Conservation (phyloP, 2,329 filamentous ascomycete genomes). For the Trichoderma afroharzianum region DNA sequence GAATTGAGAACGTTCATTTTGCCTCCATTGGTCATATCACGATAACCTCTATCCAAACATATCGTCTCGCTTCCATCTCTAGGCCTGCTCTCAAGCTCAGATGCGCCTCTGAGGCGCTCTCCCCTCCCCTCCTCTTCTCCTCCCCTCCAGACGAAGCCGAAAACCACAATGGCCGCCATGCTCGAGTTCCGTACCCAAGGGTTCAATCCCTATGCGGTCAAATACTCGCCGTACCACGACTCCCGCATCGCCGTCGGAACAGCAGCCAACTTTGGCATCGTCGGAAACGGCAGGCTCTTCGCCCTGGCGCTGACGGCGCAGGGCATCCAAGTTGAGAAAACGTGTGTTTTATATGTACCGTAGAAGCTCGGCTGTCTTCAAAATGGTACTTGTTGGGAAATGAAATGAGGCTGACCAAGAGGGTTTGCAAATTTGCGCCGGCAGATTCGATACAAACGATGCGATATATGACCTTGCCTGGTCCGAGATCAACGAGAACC, state of each 20-base stretch:
- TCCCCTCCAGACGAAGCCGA: not conserved
- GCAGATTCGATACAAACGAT: constrained; percentile 92
- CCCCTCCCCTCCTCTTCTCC: not conserved
- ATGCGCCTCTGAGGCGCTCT: constrained; percentile 22
- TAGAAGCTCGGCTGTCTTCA: not conserved
- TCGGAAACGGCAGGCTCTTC: constrained; percentile 90
- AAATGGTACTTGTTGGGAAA: not conserved
- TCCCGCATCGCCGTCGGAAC: constrained; percentile 85
- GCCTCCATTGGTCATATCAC: not conserved
- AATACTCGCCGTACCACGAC: constrained; percentile 98
- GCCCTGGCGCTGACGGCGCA: constrained; percentile 77
- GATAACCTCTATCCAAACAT: not conserved
- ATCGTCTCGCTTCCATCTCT: not conserved
- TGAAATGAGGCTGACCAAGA: not conserved
- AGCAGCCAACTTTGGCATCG: constrained; percentile 93
- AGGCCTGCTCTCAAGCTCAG: not conserved
- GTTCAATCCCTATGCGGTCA: constrained; percentile 94
- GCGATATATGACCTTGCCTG: constrained; percentile 91
- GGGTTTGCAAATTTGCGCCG: not conserved
- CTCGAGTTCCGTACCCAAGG: constrained; percentile 91
- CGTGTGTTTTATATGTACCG: constrained; percentile 44
- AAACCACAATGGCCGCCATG: constrained; percentile 57
- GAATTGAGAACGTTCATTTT: not conserved
- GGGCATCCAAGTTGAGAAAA: constrained; percentile 81
- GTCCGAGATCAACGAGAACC: constrained; percentile 96